Percentiles rank a stretch among this genome's conserved stretches.
Evolutionary conservation across 1,284 basidiomycete genomes (phyloP).

Genomic region (Fomitiporia mediterranea): DNA sequence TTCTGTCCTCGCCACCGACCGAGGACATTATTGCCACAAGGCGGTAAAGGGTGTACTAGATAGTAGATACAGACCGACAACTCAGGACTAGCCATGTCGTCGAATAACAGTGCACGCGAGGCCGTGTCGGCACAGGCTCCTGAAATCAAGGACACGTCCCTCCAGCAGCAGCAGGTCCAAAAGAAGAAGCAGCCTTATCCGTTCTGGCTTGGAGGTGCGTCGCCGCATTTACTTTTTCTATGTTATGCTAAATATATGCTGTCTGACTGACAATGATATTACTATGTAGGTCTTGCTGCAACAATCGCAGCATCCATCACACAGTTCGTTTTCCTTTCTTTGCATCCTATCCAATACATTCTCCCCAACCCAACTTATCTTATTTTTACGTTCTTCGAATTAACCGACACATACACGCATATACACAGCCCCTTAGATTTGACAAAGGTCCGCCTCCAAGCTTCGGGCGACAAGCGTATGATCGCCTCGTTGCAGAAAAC

Average conservation of each 20-base stretch:
- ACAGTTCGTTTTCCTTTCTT: constrained; percentile 52
- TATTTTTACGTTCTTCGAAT: background rate
- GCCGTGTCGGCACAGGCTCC: constrained; percentile 15
- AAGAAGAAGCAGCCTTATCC: constrained; percentile 68
- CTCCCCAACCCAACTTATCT: constrained; percentile 28
- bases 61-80: no score
- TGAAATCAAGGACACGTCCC: constrained; percentile 10
- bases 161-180: constrained; percentile 7
- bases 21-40: no score
- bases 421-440: constrained; percentile 74
- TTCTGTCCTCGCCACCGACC: no score
- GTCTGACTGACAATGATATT: constrained; percentile 11
- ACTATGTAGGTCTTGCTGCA: constrained; percentile 58
- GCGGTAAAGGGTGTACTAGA: no score
- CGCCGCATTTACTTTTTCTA: background rate
- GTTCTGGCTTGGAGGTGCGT: constrained; percentile 74
- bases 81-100: no score
- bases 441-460: constrained; percentile 84
- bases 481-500: constrained; percentile 76
- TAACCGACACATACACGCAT: background rate
- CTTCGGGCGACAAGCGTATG: constrained; percentile 86
- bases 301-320: constrained; percentile 79
- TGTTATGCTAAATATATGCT: constrained; percentile 2
- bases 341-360: no score
- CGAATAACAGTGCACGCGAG: constrained; percentile 4